Evolutionary conservation across 1,284 basidiomycete genomes (phyloP).

Genomic region (Athelia sp.): DNA sequence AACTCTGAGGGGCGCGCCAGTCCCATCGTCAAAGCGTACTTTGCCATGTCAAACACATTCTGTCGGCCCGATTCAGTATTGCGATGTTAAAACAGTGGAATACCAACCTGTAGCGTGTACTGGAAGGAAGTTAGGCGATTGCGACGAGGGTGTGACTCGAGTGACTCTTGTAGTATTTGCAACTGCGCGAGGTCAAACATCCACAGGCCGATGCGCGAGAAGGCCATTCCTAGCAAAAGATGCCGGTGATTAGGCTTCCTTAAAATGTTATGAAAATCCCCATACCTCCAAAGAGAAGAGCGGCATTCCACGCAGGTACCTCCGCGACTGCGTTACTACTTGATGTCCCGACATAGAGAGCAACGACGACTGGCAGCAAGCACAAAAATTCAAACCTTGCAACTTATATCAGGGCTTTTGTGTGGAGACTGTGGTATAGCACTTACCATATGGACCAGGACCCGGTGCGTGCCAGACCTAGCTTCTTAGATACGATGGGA

Average conservation of each 20-base stretch:
- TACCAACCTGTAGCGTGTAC: conserved; percentile 19
- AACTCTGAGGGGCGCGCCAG: conserved; percentile 2
- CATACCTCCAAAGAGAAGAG: conserved; percentile 34
- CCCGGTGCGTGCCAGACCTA: conserved; percentile 44
- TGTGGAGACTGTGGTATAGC: not conserved
- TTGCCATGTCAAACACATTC: conserved; percentile 4
- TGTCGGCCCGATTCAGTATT: not conserved
- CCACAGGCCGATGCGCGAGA: conserved; percentile 46
- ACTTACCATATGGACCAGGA: conserved; percentile 41
- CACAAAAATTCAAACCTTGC: conserved; percentile 34
- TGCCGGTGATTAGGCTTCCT: not conserved
- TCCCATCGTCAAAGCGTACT: conserved; percentile 3
- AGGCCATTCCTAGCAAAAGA: conserved; percentile 34
- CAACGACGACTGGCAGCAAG: conserved; percentile 34
- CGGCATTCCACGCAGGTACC: conserved; percentile 26
- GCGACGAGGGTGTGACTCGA: conserved; percentile 34
- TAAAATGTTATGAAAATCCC: not conserved
- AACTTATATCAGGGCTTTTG: too few relatives aligned
- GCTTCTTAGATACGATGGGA: conserved; percentile 32
- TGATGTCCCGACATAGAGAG: conserved; percentile 30
- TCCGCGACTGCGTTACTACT: conserved; percentile 10
- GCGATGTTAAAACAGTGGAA: not conserved
- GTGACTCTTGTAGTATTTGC: conserved; percentile 39
- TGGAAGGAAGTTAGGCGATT: conserved; percentile 32
- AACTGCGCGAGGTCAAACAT: conserved; percentile 47